These are phyloP conservation scores for Vitellaria paradoxa DNA, from an alignment of 179 eudicot species.

Conservation along the genomic window DNA sequence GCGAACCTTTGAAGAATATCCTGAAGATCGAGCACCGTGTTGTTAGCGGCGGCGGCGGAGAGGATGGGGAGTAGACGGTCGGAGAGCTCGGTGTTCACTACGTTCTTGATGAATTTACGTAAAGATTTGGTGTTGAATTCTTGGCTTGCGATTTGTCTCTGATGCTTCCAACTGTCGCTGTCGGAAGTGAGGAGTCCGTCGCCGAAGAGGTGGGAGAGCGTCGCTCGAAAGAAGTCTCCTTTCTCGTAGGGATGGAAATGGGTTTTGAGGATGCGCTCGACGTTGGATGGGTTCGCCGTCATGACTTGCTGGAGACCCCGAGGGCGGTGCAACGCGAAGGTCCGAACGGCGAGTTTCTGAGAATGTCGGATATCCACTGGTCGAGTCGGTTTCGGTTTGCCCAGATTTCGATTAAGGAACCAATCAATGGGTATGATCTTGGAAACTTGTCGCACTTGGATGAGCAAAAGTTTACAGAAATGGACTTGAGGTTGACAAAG, in stretches of 20 bases:
- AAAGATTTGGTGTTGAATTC: slow-evolving; percentile 19
- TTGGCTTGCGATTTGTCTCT: slow-evolving; percentile 12
- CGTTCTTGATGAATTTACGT: slow-evolving; percentile 6
- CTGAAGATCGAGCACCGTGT: slow-evolving; percentile 9
- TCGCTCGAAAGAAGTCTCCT: neutral
- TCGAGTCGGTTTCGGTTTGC: slow-evolving; percentile 20
- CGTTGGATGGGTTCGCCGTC: slow-evolving; percentile 15
- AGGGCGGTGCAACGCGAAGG: neutral
- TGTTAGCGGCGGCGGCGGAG: neutral
- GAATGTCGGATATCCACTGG: slow-evolving; percentile 24
- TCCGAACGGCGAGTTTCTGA: neutral
- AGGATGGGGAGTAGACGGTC: neutral
- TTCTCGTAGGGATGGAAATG: slow-evolving; percentile 3
- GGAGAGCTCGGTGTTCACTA: slow-evolving; percentile 4
- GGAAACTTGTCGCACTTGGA: slow-evolving; percentile 23
- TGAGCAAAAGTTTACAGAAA: neutral
- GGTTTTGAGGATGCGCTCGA: slow-evolving; percentile 17
- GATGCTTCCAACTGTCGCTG: slow-evolving; percentile 17
- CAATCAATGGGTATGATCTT: slow-evolving; percentile 37
- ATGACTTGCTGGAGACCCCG: neutral
- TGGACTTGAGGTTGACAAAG: neutral
- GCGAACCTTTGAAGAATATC: slow-evolving; percentile 18
- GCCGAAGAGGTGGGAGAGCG: neutral
- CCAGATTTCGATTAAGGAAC: slow-evolving; percentile 29
- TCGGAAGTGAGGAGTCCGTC: neutral